These are phyloP conservation scores for Curvularia sp. DNA, from an alignment of 2,329 filamentous ascomycete genomes.

Conservation along the genomic window DNA sequence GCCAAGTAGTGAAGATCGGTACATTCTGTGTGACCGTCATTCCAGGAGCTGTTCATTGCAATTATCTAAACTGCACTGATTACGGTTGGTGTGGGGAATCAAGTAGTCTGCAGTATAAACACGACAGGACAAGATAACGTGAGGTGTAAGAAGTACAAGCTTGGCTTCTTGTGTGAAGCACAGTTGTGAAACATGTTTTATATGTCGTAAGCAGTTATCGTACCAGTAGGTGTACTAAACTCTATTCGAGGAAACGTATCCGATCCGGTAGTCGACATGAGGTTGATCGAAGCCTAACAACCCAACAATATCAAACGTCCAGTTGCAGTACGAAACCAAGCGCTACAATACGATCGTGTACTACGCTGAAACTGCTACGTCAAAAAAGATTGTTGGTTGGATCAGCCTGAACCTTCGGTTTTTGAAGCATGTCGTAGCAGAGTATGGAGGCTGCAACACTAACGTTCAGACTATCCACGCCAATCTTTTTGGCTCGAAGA, in stretches of 20 bases:
- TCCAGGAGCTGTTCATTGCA: not conserved
- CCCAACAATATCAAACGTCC: not conserved
- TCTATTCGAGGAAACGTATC: not conserved
- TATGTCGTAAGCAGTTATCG: not conserved
- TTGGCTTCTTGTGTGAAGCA: not conserved
- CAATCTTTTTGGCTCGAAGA: conserved; percentile 56
- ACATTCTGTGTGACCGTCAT: not conserved
- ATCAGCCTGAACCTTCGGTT: conserved; percentile 26
- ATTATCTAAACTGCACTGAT: not conserved
- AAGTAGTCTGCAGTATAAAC: not conserved
- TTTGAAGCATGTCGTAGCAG: conserved; percentile 70
- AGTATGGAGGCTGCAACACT: conserved; percentile 84
- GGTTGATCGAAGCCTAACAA: not conserved
- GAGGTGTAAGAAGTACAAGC: not conserved
- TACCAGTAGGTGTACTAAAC: not conserved
- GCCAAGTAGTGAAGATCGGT: not conserved
- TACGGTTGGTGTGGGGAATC: not conserved
- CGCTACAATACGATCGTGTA: not conserved
- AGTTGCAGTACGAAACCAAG: not conserved
- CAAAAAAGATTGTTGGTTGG: not conserved
- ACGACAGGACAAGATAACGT: not conserved
- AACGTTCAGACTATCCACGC: conserved; percentile 91
- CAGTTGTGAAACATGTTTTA: not conserved
- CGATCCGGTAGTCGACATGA: not conserved
- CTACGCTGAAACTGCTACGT: not conserved